Conservation (phyloP, 2,329 filamentous ascomycete species). For the Venturia pyrina region DNA sequence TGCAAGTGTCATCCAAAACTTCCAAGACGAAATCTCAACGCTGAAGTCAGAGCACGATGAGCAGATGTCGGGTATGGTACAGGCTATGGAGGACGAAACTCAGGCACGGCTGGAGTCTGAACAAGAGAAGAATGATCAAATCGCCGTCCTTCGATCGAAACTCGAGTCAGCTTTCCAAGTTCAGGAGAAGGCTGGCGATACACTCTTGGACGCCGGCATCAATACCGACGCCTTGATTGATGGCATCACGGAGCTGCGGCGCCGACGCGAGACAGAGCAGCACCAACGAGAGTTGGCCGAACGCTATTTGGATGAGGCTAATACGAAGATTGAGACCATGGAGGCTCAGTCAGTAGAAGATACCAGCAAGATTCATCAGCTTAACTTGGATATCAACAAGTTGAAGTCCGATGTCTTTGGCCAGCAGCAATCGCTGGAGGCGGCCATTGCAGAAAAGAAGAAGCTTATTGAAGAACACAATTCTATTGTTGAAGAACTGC, state of each 20-base stretch:
- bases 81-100: neutral
- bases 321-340: neutral
- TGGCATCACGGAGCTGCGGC: neutral
- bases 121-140: neutral
- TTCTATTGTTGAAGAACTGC: neutral
- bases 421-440: neutral
- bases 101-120: neutral
- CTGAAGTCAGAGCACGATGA: neutral
- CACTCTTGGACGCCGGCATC: neutral
- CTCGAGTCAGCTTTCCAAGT: neutral
- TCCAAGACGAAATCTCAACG: neutral
- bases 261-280: neutral
- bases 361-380: neutral
- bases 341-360: neutral
- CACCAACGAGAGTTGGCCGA: neutral
- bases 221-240: neutral
- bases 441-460: neutral
- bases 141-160: neutral
- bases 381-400: neutral
- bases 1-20: neutral
- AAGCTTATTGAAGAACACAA: neutral
- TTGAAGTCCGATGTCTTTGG: neutral
- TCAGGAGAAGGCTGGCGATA: neutral
- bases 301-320: neutral
- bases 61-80: neutral